Evolutionary conservation across 495 filamentous ascomycete species (phyloP).

Genomic region (Letharia lupina): DNA sequence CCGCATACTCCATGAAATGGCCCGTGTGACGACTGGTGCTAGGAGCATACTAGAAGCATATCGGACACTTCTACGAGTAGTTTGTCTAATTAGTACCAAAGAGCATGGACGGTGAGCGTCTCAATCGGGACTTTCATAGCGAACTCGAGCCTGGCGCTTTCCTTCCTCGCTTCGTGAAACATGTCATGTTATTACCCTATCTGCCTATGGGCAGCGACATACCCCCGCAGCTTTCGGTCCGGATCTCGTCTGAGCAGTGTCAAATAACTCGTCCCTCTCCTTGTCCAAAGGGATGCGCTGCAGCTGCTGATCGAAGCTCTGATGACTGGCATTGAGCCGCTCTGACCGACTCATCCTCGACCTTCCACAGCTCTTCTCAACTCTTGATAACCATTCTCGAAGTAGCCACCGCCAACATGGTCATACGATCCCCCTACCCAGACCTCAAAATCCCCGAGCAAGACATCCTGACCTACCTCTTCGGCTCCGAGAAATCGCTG

Average conservation of each 20-base stretch:
- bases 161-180: constrained; percentile 1
- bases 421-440: constrained; percentile 36
- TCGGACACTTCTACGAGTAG: background rate
- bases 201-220: background rate
- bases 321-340: background rate
- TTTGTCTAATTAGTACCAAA: background rate
- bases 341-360: background rate
- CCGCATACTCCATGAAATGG: background rate
- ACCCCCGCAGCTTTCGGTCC: background rate
- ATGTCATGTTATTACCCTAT: background rate
- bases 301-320: background rate
- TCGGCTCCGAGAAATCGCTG: constrained; percentile 63
- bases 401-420: constrained; percentile 14
- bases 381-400: background rate
- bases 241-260: background rate
- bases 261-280: background rate
- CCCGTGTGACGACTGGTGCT: background rate
- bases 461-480: constrained; percentile 67
- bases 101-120: background rate
- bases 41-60: background rate
- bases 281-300: background rate
- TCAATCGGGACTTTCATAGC: background rate
- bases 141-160: background rate
- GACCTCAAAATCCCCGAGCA: constrained; percentile 52
- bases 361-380: background rate